Base-by-base conservation (phyloP, 2,329 filamentous ascomycete genomes). In the Metarhizium album region DNA sequence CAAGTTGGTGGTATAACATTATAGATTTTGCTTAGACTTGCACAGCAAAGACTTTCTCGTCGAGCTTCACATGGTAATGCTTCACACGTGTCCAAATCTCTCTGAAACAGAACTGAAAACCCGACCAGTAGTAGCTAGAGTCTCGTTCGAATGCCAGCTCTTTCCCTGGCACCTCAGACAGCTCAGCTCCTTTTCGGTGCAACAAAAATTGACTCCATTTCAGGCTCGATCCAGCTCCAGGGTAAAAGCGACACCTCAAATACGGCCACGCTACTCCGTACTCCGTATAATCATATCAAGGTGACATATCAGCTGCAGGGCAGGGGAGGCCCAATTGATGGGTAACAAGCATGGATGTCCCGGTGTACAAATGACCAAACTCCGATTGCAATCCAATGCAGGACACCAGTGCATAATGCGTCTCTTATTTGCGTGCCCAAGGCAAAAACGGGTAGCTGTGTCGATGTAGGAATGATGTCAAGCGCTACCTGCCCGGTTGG, bases 401-500 rank as follows among this genome's bases (percentile, higher is more conserved):
- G 40, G 40, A 43, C 40, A 43, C 40, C 40, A 43, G 40, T 43
- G 40, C 40, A 43, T 43, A 13, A 43, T 43, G 40, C 40, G 40
- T 24, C 40, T 43, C 40, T 43, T 42, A 6, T 42, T 27, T 43
- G 40, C 40, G 40, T 43, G 40, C 22, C 22, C 40, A 43, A 43
- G 40, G 40, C 40, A 43, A 43, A 23, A 43, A 43, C 14, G 20
- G 22, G 22, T 14, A 8, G 33, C 33, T 35, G n/a, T 11, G 7
- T 16, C 40, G 20, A 24, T 7, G 40, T 43, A 22, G 40, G 22
- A 43, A 43, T 43, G 40, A 43, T 24, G 40, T 43, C 40, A 31
- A 50, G 42, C n/a, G n/a, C 46, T 40, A 43, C 48, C 48, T 33
- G 31, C 22, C 9, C 6, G 35, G 20, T 48, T 42, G 46, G 46